Evolutionary conservation across 805 yeast species (phyloP).

Genomic region (Starmerella floricola): DNA sequence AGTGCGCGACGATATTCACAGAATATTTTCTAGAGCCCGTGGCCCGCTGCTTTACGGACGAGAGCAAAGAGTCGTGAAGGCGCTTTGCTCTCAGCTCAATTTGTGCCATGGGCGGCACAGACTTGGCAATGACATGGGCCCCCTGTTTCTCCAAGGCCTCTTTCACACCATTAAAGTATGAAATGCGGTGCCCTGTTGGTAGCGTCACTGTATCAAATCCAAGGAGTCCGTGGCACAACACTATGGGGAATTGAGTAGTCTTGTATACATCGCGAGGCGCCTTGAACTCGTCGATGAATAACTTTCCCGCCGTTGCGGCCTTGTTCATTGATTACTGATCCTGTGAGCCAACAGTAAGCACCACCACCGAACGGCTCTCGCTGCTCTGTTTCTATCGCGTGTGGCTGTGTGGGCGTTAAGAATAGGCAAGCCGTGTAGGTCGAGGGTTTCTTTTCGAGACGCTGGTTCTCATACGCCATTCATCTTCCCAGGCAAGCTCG

Average conservation of each 20-base stretch:
- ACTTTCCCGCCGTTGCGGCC: constrained; percentile 7
- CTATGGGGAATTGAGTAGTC: constrained; percentile 42
- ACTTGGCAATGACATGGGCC: constrained; percentile 54
- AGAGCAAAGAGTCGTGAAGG: constrained; percentile 41
- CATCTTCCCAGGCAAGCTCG: too few species aligned
- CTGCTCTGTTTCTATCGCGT: too few species aligned
- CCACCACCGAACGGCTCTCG: too few species aligned
- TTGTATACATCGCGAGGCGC: constrained; percentile 13
- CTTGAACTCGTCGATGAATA: constrained; percentile 18
- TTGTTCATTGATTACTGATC: not conserved
- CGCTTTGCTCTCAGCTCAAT: constrained; percentile 55
- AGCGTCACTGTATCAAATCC: constrained; percentile 56
- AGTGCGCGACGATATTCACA: constrained; percentile 71
- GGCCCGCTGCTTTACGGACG: constrained; percentile 9
- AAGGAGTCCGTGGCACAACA: constrained; percentile 74
- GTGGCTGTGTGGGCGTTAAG: too few species aligned
- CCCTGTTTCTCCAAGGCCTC: constrained; percentile 50
- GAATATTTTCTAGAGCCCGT: constrained; percentile 25
- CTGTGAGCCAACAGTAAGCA: too few species aligned
- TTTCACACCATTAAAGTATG: constrained; percentile 76
- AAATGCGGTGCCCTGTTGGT: constrained; percentile 35
- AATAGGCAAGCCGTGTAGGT: too few species aligned
- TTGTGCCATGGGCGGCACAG: constrained; percentile 72
- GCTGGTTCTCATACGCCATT: too few species aligned
- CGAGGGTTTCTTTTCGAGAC: too few species aligned